These are phyloP conservation scores for Circinella minor DNA, from an alignment of 371 early-diverging fungal genomes.

Conservation along the genomic window DNA sequence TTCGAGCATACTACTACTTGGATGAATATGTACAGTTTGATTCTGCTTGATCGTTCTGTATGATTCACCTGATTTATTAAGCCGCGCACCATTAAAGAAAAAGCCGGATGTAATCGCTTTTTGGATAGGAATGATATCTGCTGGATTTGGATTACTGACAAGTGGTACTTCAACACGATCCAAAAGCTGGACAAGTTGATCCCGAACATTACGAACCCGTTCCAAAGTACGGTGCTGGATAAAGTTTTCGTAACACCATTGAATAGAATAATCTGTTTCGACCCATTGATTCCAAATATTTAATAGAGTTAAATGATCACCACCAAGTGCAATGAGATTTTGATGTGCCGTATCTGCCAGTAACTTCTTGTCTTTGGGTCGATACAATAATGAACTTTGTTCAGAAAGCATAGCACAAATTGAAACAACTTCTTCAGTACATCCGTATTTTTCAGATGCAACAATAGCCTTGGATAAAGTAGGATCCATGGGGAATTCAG, in stretches of 20 bases:
- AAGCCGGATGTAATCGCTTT: slow-evolving; percentile 94
- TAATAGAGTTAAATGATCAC: slow-evolving; percentile 92
- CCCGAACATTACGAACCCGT: slow-evolving; percentile 92
- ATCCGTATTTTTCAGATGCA: slow-evolving; percentile 89
- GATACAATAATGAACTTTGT: slow-evolving; percentile 89
- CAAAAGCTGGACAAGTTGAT: slow-evolving; percentile 91
- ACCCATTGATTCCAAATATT: slow-evolving; percentile 97
- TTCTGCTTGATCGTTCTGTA: slow-evolving; percentile 92
- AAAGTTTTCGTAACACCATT: slow-evolving; percentile 97
- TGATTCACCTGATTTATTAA: slow-evolving; percentile 84
- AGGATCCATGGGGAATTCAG: slow-evolving; percentile 98
- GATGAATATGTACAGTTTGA: slow-evolving; percentile 94
- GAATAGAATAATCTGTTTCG: slow-evolving; percentile 89
- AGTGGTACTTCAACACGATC: slow-evolving; percentile 93
- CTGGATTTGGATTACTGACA: slow-evolving; percentile 75
- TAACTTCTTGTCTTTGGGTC: slow-evolving; percentile 93
- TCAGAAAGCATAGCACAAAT: slow-evolving; percentile 93
- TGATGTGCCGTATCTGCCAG: slow-evolving; percentile 94
- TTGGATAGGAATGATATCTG: slow-evolving; percentile 76
- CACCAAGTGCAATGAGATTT: slow-evolving; percentile 82
- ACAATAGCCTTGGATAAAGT: slow-evolving; percentile 93
- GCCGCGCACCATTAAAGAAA: slow-evolving; percentile 91
- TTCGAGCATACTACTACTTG: slow-evolving; percentile 80
- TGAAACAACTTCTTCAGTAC: slow-evolving; percentile 90
- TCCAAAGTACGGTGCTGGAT: slow-evolving; percentile 92